Conservation (phyloP, 768 basidiomycete species). For the Neoboletus subvelutipes region DNA sequence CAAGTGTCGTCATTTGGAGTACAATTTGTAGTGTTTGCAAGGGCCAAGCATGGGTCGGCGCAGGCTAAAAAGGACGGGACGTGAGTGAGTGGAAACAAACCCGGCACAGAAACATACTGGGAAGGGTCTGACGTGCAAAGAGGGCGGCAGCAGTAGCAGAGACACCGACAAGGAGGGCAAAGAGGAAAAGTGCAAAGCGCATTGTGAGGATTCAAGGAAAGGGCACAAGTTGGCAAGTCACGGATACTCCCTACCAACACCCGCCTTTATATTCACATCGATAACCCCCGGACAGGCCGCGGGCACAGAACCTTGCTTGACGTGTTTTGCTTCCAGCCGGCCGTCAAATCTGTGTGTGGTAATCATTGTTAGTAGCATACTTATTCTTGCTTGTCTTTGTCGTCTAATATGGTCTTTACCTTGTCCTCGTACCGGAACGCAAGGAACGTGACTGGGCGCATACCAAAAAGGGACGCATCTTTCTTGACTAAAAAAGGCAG, state of each 20-base stretch:
- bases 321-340: neutral
- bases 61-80: slow-evolving; percentile 42
- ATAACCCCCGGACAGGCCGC: neutral
- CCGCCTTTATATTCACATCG: neutral
- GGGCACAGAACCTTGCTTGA: neutral
- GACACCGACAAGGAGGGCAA: slow-evolving; percentile 14
- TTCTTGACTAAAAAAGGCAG: neutral
- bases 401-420: neutral
- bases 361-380: neutral
- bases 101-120: slow-evolving; percentile 18
- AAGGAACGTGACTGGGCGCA: too few species aligned
- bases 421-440: too few species aligned
- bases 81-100: neutral
- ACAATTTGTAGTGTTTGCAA: slow-evolving; percentile 48
- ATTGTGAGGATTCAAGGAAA: slow-evolving; percentile 13
- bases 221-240: neutral
- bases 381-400: neutral
- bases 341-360: neutral
- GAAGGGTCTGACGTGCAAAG: slow-evolving; percentile 20
- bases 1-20: slow-evolving; percentile 50
- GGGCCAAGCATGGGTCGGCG: slow-evolving; percentile 46
- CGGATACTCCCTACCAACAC: too few species aligned
- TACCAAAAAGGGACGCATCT: neutral
- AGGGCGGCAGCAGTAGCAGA: slow-evolving; percentile 19
- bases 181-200: slow-evolving; percentile 16